These are phyloP conservation scores for Phytopythium montanum DNA, from an alignment of 352 stramenopile species.

Conservation along the genomic window DNA sequence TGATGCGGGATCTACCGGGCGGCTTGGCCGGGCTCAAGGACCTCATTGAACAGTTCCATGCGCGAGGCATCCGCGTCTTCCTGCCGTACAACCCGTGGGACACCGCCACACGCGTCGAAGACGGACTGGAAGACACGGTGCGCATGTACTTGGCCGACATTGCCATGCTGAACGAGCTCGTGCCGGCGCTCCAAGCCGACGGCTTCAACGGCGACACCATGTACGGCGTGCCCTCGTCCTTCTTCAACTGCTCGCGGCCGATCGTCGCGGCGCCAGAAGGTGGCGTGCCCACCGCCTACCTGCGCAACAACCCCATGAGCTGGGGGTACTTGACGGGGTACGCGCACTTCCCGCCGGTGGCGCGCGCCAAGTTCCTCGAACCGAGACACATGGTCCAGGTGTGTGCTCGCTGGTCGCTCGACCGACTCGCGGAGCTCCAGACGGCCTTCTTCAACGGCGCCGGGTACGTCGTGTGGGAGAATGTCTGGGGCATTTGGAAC, in stretches of 20 bases:
- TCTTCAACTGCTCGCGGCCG: slow-evolving; percentile 69
- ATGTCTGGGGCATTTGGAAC: slow-evolving; percentile 89
- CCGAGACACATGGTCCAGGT: slow-evolving; percentile 80
- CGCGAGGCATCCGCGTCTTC: slow-evolving; percentile 50
- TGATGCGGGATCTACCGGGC: slow-evolving; percentile 53
- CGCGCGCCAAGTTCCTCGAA: slow-evolving; percentile 78
- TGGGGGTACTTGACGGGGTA: slow-evolving; percentile 81
- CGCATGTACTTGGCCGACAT: slow-evolving; percentile 79
- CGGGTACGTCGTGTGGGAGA: slow-evolving; percentile 88
- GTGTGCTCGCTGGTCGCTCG: slow-evolving; percentile 80
- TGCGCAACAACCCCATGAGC: slow-evolving; percentile 72
- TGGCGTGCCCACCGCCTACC: slow-evolving; percentile 53
- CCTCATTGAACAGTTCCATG: slow-evolving; percentile 63
- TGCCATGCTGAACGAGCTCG: slow-evolving; percentile 33
- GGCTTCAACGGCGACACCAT: slow-evolving; percentile 89
- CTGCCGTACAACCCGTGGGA: slow-evolving; percentile 89
- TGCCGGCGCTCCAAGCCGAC: slow-evolving; percentile 45
- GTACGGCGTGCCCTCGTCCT: slow-evolving; percentile 77
- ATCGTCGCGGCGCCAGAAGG: slow-evolving; percentile 60
- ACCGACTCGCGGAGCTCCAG: slow-evolving; percentile 55
- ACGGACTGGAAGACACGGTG: slow-evolving; percentile 41
- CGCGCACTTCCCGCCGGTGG: slow-evolving; percentile 59
- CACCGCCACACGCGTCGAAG: slow-evolving; percentile 53
- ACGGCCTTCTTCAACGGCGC: slow-evolving; percentile 81
- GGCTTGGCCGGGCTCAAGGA: slow-evolving; percentile 38